Evolutionary conservation across 192 early-diverging fungal species (phyloP).

Genomic region (Backusella luteola): DNA sequence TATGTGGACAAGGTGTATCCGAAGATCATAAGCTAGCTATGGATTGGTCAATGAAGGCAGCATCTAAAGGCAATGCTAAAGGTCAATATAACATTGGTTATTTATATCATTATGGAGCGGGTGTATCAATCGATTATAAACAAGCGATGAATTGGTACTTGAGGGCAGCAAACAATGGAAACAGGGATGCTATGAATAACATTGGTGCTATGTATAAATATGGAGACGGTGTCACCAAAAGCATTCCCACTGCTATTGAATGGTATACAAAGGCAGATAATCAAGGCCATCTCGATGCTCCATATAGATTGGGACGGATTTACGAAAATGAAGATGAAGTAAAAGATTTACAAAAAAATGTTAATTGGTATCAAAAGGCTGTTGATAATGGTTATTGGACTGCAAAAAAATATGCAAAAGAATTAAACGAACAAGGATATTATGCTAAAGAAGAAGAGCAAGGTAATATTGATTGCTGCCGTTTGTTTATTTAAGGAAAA

Average conservation of each 20-base stretch:
- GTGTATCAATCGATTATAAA: neutral
- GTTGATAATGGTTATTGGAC: neutral
- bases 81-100: neutral
- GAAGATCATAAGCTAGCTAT: too few relatives aligned
- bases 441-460: too few relatives aligned
- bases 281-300: too few relatives aligned
- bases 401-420: too few relatives aligned
- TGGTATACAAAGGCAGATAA: neutral
- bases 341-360: neutral
- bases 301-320: neutral
- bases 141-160: neutral
- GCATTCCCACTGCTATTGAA: neutral
- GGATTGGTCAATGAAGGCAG: too few relatives aligned
- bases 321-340: neutral
- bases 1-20: too few relatives aligned
- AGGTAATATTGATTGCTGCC: too few relatives aligned
- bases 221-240: neutral
- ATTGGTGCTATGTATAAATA: neutral
- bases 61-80: too few relatives aligned
- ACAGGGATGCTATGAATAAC: too few relatives aligned
- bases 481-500: too few relatives aligned
- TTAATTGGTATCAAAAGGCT: neutral
- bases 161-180: neutral
- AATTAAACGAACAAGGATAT: too few relatives aligned
- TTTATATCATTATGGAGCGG: neutral